Percentiles rank a stretch among this genome's conserved stretches.
Conservation (phyloP, 176 grass and related monocot species). For the Ampelocalamus luodianensis region DNA sequence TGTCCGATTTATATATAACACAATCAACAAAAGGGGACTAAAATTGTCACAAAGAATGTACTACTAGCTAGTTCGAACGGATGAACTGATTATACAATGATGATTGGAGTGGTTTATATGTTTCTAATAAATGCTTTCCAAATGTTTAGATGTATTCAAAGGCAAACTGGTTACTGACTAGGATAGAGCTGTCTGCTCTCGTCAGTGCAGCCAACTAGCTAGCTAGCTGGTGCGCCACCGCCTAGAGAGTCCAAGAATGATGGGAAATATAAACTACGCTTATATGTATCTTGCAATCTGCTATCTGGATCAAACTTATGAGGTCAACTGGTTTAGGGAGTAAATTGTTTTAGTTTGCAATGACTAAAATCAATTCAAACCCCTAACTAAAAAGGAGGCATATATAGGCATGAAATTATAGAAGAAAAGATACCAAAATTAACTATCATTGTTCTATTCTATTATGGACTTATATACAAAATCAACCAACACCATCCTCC, state of each 20-base stretch:
- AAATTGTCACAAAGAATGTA: background rate
- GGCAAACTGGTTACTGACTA: background rate
- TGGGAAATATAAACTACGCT: background rate
- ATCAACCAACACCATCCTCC: background rate
- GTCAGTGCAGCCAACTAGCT: background rate
- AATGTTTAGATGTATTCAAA: background rate
- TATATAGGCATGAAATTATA: background rate
- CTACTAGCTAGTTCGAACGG: background rate
- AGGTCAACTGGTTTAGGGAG: background rate
- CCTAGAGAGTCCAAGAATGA: background rate
- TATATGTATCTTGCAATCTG: background rate
- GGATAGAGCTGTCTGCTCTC: background rate
- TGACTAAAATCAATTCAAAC: background rate
- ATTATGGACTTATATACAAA: background rate
- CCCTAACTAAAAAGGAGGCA: background rate
- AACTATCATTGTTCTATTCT: background rate
- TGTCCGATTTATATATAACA: background rate
- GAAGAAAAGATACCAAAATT: background rate
- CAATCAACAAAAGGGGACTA: background rate
- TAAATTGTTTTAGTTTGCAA: background rate
- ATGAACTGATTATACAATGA: background rate
- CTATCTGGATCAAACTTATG: background rate
- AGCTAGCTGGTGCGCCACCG: background rate
- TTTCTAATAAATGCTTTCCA: conserved; percentile 1
- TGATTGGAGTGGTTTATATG: conserved; percentile 9